phyloP scores from a whole-genome alignment of 306 rosid genomes.

The Benincasa hispida region DNA sequence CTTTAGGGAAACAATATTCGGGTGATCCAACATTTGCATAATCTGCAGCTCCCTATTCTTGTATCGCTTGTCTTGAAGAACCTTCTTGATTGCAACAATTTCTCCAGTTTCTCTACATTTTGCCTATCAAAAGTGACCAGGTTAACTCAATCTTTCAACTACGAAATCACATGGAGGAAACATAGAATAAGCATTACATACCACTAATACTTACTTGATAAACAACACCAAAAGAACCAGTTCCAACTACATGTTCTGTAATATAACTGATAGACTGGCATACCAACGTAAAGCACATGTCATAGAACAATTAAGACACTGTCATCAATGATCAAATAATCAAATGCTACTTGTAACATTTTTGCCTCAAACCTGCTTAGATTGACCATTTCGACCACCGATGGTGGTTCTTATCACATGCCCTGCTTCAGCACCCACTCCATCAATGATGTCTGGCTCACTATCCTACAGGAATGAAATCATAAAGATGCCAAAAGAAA shows the following conservation, averaged over 20 bases:
- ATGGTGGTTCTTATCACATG: slow-evolving; percentile 78
- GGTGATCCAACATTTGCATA: slow-evolving; percentile 99
- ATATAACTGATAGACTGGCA: slow-evolving; percentile 70
- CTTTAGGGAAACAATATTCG: slow-evolving; percentile 77
- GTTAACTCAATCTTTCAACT: neutral
- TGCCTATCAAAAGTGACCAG: slow-evolving; percentile 39
- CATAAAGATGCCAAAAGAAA: slow-evolving; percentile 8
- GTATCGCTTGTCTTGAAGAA: slow-evolving; percentile 97
- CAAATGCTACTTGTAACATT: neutral
- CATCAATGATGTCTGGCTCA: slow-evolving; percentile 75
- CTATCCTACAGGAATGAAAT: slow-evolving; percentile 52
- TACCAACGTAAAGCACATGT: slow-evolving; percentile 13
- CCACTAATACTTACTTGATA: slow-evolving; percentile 48
- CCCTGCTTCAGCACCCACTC: slow-evolving; percentile 89
- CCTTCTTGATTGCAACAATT: slow-evolving; percentile 96
- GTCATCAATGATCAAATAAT: slow-evolving; percentile 1
- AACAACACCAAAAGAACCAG: slow-evolving; percentile 96
- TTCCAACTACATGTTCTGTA: slow-evolving; percentile 88
- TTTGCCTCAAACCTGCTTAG: slow-evolving; percentile 58
- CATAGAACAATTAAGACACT: neutral
- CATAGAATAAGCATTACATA: neutral
- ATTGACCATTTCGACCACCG: slow-evolving; percentile 75
- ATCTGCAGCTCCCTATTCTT: slow-evolving; percentile 94
- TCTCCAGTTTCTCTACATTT: slow-evolving; percentile 99
- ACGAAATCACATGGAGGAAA: neutral